Conservation (phyloP, 108 stramenopile species). For the Cyclotella distinguenda region DNA sequence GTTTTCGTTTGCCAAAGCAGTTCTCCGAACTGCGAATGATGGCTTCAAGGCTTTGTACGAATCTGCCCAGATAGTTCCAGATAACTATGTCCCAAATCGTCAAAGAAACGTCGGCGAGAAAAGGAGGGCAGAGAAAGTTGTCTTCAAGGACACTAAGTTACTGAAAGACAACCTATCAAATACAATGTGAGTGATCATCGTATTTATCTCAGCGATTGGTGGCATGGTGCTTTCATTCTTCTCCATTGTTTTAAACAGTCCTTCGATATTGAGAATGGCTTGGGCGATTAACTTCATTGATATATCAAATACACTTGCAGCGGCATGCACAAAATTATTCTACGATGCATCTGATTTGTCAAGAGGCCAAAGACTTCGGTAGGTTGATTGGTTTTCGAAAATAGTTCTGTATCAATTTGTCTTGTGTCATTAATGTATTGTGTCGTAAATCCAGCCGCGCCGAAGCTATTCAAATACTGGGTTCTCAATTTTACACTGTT, state of each 20-base stretch:
- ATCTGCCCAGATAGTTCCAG: slow-evolving; percentile 24
- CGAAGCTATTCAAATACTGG: slow-evolving; percentile 39
- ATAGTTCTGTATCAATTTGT: background rate
- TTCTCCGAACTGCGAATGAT: slow-evolving; percentile 24
- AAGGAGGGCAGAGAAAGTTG: slow-evolving; percentile 7
- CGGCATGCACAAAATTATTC: slow-evolving; percentile 45
- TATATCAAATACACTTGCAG: slow-evolving; percentile 42
- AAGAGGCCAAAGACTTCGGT: slow-evolving; percentile 23
- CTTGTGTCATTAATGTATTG: background rate
- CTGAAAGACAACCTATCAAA: slow-evolving; percentile 29
- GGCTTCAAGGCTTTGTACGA: slow-evolving; percentile 27
- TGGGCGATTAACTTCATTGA: slow-evolving; percentile 51
- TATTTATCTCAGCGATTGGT: background rate
- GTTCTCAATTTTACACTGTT: slow-evolving; percentile 41
- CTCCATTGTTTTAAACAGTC: background rate
- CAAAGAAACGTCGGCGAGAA: background rate
- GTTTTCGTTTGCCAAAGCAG: slow-evolving; percentile 20
- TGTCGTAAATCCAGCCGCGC: slow-evolving; percentile 12
- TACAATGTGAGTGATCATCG: slow-evolving; percentile 16
- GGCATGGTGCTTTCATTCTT: background rate
- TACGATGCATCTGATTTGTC: slow-evolving; percentile 38
- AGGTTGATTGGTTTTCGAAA: background rate
- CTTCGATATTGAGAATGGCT: slow-evolving; percentile 39
- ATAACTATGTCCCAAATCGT: background rate
- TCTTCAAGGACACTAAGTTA: slow-evolving; percentile 12